Evolutionary conservation across 495 filamentous ascomycete species (phyloP), one percentile per base, ranked within the genome.

Genomic region (Chaetomium fimeti): DNA sequence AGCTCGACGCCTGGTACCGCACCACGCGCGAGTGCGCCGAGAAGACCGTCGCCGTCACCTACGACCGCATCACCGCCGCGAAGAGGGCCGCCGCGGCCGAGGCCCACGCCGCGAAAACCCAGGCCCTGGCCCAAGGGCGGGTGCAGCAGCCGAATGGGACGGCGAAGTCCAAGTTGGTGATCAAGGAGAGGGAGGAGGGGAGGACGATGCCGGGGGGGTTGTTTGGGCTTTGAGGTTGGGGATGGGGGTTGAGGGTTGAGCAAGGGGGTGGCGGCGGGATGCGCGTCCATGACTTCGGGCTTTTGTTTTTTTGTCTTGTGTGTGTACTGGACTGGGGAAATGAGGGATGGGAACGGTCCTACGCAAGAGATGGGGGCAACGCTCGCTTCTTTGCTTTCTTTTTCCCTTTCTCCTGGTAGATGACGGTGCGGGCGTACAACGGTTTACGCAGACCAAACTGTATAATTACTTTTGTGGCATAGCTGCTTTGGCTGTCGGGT

Each of bases 1-100:
- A 84, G 42, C 76, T 90, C 28, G 85, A 83, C 9, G 79, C 84
- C 57, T 88, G 87, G 86, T 84, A 63, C 29, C 61, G 55, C 4
- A 72, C 69, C 8, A 69, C 70, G 2, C 53, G 58, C 42, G 72
- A 75, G 36, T 62, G 42, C 18, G 76, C 74, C 24, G 69, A 74
- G 64, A 71, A 68, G 51, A 74, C 71, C 62, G 66, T 77, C 1
- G 63, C 56, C 8, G 28, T 36, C 8, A 63, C 40, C 8, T 67
- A 67, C 27, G 56, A 61, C 36, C 52, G 63, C 16, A 11, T 64
- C 40, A 61, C 61, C 11, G 67, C 62, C 16, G 52, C 49, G 15
- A 52, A 52, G 49, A 55, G 24, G 11, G 52, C 9, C 24, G 25
- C 45, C 36, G 25, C 18, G 1, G 29, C 24, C 29, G 13, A 13